Percentiles rank a stretch among this genome's conserved stretches.
These are phyloP conservation scores for Zygoascus sp. DNA, from an alignment of 1,139 yeast species.

Conservation along the genomic window DNA sequence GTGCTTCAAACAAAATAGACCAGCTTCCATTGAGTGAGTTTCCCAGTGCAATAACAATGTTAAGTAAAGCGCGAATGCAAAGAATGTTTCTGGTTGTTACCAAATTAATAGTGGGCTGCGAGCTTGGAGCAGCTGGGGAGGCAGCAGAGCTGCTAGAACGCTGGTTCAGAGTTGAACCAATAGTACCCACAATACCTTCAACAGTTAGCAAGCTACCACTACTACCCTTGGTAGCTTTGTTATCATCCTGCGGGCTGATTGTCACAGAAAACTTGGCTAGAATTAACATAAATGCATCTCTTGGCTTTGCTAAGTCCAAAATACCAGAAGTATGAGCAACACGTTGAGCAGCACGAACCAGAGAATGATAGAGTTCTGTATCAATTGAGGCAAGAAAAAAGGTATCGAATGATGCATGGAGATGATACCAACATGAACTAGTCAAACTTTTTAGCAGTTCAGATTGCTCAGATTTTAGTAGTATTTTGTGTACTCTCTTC, in stretches of 20 bases:
- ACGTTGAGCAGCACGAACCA: constrained; percentile 71
- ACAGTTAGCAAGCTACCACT: constrained; percentile 5
- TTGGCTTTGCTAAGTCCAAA: constrained; percentile 49
- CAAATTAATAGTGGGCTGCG: background rate
- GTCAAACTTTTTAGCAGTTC: constrained; percentile 31
- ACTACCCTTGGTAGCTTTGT: background rate
- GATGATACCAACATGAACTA: constrained; percentile 43
- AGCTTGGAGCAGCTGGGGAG: background rate
- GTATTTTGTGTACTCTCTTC: constrained; percentile 1
- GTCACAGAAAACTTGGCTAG: constrained; percentile 47
- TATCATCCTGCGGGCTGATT: constrained; percentile 3
- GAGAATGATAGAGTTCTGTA: constrained; percentile 56
- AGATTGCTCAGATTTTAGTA: constrained; percentile 6
- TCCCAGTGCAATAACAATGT: constrained; percentile 75
- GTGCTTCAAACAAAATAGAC: constrained; percentile 60
- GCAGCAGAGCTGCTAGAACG: background rate
- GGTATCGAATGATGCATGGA: constrained; percentile 45
- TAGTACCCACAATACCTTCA: constrained; percentile 15
- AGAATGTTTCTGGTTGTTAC: constrained; percentile 48
- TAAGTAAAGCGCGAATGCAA: constrained; percentile 73
- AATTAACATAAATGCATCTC: constrained; percentile 58
- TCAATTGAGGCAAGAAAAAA: constrained; percentile 66
- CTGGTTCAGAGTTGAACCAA: constrained; percentile 13
- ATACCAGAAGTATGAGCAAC: constrained; percentile 79
- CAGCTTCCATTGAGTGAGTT: constrained; percentile 64